A percentile compares a stretch with the other conserved stretches of the same genome.
phyloP scores from a whole-genome alignment of 2,329 filamentous ascomycete species.

The Rutstroemia sp. region DNA sequence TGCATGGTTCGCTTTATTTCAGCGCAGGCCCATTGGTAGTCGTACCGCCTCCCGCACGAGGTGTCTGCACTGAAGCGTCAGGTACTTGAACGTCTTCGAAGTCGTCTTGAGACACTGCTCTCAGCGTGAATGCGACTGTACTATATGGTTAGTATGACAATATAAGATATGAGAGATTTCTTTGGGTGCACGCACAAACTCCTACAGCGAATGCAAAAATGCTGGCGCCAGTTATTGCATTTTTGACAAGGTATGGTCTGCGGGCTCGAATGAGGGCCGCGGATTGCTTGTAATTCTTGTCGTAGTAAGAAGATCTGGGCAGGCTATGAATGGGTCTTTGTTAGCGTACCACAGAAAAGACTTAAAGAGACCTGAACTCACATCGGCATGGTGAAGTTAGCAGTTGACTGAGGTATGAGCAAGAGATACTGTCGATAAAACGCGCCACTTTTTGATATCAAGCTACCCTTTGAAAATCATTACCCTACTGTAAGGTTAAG shows the following conservation, averaged over 20 bases:
- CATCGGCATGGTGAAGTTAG: conserved; percentile 4
- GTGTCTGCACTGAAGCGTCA: conserved; percentile 36
- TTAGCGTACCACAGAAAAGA: not conserved
- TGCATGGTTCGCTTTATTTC: not conserved
- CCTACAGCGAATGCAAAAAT: conserved; percentile 69
- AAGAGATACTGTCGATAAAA: not conserved
- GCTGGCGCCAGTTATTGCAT: conserved; percentile 70
- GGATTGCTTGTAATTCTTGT: conserved; percentile 76
- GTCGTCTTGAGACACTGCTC: conserved; percentile 87
- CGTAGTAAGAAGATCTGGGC: conserved; percentile 80
- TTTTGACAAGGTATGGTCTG: conserved; percentile 86
- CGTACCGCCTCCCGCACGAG: conserved; percentile 19
- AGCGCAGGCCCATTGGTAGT: conserved; percentile 11
- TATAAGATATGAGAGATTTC: not conserved
- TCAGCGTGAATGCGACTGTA: conserved; percentile 64
- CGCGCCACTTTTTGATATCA: conserved; percentile 6
- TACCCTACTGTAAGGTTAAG: not conserved
- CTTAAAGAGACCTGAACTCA: not conserved
- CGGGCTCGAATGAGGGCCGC: conserved; percentile 86
- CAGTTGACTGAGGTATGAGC: not conserved
- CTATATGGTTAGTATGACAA: not conserved
- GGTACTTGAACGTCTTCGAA: conserved; percentile 94
- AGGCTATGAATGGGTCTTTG: conserved; percentile 34
- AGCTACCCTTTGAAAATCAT: not conserved
- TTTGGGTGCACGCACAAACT: conserved; percentile 66